Conservation (phyloP, 345 rosid species). For the Eucalyptus marginata region DNA sequence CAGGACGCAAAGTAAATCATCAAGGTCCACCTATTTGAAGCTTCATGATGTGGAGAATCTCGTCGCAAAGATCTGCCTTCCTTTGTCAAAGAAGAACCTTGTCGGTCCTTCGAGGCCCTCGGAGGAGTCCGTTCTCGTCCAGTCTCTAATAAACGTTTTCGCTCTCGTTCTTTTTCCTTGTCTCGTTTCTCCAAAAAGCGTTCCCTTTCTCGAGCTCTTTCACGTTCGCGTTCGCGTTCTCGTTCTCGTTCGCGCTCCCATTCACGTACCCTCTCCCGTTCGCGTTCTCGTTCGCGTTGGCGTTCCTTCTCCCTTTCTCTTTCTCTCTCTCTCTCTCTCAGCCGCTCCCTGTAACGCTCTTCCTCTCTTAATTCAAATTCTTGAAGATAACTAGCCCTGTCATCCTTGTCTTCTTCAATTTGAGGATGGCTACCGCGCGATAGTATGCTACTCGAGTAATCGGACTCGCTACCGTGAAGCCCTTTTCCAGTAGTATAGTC, state of each 20-base stretch:
- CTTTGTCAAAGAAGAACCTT: conserved; percentile 56
- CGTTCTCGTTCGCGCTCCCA: not conserved
- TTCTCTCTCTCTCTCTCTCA: conserved; percentile 78
- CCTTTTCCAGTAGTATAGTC: conserved; percentile 90
- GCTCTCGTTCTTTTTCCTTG: conserved; percentile 75
- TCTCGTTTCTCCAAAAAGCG: conserved; percentile 57
- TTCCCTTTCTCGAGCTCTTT: conserved; percentile 26
- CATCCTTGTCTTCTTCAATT: conserved; percentile 77
- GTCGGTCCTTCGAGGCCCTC: conserved; percentile 59
- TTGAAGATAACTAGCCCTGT: conserved; percentile 83
- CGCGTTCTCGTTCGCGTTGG: conserved; percentile 28
- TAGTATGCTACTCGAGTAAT: conserved; percentile 40
- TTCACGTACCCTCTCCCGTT: conserved; percentile 38
- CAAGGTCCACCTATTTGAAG: conserved; percentile 88
- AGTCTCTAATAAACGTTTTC: conserved; percentile 53
- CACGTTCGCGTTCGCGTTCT: conserved; percentile 38
- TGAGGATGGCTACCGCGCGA: conserved; percentile 45
- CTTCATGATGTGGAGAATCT: conserved; percentile 68
- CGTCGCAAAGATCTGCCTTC: conserved; percentile 47
- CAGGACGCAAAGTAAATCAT: conserved; percentile 50
- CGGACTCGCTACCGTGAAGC: conserved; percentile 58
- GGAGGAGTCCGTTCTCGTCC: conserved; percentile 63
- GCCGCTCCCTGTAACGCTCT: conserved; percentile 70
- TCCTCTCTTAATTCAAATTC: conserved; percentile 93
- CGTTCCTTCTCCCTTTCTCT: conserved; percentile 46